These are phyloP conservation scores for Xylaria sp. DNA, from an alignment of 495 filamentous ascomycete genomes.

Conservation along the genomic window DNA sequence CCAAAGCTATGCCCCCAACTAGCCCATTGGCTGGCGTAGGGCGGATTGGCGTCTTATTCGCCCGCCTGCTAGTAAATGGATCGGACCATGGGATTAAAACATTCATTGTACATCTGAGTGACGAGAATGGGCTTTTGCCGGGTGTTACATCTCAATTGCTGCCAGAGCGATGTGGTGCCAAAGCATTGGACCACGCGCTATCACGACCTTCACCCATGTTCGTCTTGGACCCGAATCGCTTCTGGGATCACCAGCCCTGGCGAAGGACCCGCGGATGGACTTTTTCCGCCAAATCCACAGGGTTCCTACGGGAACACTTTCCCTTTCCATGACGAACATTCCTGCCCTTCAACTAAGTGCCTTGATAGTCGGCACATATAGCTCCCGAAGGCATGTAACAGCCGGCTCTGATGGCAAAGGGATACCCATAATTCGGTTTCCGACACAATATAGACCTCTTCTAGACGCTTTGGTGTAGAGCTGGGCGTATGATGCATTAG, in stretches of 20 bases:
- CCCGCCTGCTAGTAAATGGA: constrained; percentile 40
- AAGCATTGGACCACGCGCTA: constrained; percentile 46
- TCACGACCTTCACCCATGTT: constrained; percentile 48
- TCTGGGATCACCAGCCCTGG: constrained; percentile 34
- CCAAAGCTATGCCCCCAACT: constrained; percentile 49
- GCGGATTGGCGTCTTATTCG: constrained; percentile 44
- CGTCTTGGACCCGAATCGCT: constrained; percentile 39
- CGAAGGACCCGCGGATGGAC: constrained; percentile 31
- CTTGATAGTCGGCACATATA: constrained; percentile 43
- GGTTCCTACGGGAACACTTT: constrained; percentile 41
- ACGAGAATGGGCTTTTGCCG: constrained; percentile 42
- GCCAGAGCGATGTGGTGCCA: constrained; percentile 38
- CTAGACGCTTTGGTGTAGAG: constrained; percentile 40
- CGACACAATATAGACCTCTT: constrained; percentile 47
- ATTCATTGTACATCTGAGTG: constrained; percentile 43
- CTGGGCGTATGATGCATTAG: constrained; percentile 42
- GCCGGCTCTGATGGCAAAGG: constrained; percentile 26
- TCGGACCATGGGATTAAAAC: constrained; percentile 44
- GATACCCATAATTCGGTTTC: constrained; percentile 43
- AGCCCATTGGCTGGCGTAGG: constrained; percentile 40
- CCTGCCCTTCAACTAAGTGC: constrained; percentile 36
- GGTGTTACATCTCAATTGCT: constrained; percentile 43
- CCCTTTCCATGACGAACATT: constrained; percentile 35
- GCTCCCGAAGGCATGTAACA: constrained; percentile 39
- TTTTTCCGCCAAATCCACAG: constrained; percentile 43